Evolutionary conservation across 305 asterid genomes (phyloP).

Genomic region (Lippia alba): DNA sequence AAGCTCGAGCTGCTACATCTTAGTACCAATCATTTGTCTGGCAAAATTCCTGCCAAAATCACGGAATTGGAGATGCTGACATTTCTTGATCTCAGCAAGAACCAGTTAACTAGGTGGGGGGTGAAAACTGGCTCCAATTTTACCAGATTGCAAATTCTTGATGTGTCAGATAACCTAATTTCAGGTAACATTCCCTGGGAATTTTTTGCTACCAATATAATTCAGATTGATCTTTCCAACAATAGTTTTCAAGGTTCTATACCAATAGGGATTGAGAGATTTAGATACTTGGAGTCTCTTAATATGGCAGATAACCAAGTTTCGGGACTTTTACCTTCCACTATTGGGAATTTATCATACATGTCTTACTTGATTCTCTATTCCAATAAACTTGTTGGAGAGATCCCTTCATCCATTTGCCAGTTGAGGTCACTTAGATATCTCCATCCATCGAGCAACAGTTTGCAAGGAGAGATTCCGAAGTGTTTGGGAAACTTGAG

Average conservation of each 20-base stretch:
- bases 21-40: background rate
- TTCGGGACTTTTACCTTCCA: constrained; percentile 24
- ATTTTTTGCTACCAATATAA: background rate
- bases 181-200: constrained; percentile 5
- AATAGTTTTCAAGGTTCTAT: background rate
- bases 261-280: constrained; percentile 10
- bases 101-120: background rate
- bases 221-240: background rate
- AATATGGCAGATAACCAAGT: background rate
- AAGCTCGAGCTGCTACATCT: background rate
- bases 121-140: background rate
- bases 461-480: no score
- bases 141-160: background rate
- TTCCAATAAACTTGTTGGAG: no score
- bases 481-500: no score
- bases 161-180: background rate
- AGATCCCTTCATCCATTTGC: no score
- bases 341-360: background rate
- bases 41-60: background rate
- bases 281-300: background rate
- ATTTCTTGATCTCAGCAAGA: background rate
- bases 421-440: no score
- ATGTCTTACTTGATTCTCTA: no score
- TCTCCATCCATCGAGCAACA: no score
- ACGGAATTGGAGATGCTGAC: background rate